Evolutionary conservation across 192 early-diverging fungal genomes (phyloP), one percentile per base, ranked within the genome.

Genomic region (Dispira simplex): DNA sequence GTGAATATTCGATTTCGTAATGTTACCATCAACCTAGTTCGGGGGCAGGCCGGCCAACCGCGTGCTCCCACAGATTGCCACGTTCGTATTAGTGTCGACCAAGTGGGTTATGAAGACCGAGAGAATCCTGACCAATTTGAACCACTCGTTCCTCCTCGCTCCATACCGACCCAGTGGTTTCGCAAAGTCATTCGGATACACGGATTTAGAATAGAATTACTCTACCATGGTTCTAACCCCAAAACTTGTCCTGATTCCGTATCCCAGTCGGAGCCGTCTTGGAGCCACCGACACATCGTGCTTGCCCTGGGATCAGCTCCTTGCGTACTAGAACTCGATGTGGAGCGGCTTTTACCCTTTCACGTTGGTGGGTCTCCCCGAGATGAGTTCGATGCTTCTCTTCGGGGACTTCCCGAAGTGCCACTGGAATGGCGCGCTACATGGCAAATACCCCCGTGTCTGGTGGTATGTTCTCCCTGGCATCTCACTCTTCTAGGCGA

Each of bases 1-100:
- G 81, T 90, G 46, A 89, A 87, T 63, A 74, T 95, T 18, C 77
- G 81, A 4, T 77, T 86, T 54, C 76, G 65, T 46, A 69, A 67
- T 16, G 57, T 74, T 60, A 65, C 16, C 11, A n/a, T 45, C 44
- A 62, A 14, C 5, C n/a, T 62, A 14, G n/a, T 46, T 0, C 16
- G 44, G 23, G 20, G 39, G 3, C 21, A 56, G 13, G 8, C 21
- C 1, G 54, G 4, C 54, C 48, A 16, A 4, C 18, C 16, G 21
- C 3, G 23, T 25, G 11, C 54, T 12, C 11, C 54, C 20, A 28
- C 54, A 21, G 54, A 56, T 28, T 28, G 23, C n/a, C 28, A 21
- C 18, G 11, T 62, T n/a, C 18, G 32, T 10, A 8, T 62, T n/a
- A 8, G 9, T 14, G n/a, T 62, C 18, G 44, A 43, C 59, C 59